Evolutionary conservation across 2,329 filamentous ascomycete species (phyloP), one percentile per base, ranked within the genome.

Genomic region (Aaosphaeria arxii): DNA sequence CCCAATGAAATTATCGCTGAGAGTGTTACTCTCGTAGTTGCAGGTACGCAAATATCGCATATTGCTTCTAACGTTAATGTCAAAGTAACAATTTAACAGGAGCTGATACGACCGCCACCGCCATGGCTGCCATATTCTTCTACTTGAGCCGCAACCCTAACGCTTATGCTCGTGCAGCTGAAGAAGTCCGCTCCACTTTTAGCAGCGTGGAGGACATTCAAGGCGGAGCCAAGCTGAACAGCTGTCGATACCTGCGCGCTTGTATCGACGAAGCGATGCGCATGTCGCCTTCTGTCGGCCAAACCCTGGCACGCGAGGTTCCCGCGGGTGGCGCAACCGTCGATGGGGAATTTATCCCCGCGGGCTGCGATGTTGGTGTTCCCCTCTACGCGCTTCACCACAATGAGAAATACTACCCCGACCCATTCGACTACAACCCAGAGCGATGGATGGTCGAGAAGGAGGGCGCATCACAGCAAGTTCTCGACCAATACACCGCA

Each of bases 21-120:
- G 49, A 69, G 65, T 32, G 67, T 69, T 33, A 65, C 71, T 2
- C 52, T 76, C n/a, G 74, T 74, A 44, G 66, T 72, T 30, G 73
- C 73, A 11, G 73, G 63, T 4, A 36, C n/a, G 33, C 17, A 24
- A 24, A 24, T 24, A 24, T 24, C 17, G 7, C 4, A 9, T 36
- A 36, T 36, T 3, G 7, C 33, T n/a, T n/a, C 33, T 4, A 36
- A n/a, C n/a, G 7, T n/a, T 4, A 57, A 42, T 43, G 48, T 5
- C 7, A 32, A 5, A 35, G 52, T 6, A 44, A 55, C 11, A 46
- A 54, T 7, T 13, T 56, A 11, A 51, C 51, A 6, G 53, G 55
- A 6, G 42, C 53, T 2, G 53, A 58, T 39, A 55, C 49, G 5
- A 48, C 49, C 4, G 42, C 55, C 9, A 40, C 30, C 5, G 42